Conservation (phyloP, 2,329 filamentous ascomycete species). For the Pseudogymnoascus sp. region DNA sequence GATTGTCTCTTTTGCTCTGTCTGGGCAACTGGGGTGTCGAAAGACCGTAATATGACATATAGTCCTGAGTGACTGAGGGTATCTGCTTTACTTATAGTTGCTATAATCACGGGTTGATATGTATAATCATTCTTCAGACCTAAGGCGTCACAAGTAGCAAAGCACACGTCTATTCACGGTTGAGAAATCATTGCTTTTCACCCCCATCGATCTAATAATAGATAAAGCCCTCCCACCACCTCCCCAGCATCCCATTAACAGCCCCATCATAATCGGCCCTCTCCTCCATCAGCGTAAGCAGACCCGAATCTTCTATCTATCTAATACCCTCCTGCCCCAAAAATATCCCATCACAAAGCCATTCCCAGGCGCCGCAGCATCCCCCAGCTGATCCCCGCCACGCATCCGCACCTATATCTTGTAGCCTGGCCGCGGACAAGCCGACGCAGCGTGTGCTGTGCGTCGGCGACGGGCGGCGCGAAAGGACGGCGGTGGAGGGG, state of each 20-base stretch:
- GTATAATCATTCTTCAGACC: not conserved
- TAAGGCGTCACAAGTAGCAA: not conserved
- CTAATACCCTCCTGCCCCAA: not conserved
- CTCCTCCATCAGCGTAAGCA: not conserved
- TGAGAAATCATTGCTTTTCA: constrained; percentile 1
- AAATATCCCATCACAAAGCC: not conserved
- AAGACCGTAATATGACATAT: not conserved
- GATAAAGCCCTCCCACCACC: not conserved
- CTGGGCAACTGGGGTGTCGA: not conserved
- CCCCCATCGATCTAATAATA: not conserved
- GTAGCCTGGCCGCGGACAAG: not conserved
- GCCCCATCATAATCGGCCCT: not conserved
- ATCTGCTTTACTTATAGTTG: not conserved
- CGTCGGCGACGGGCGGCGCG: not conserved
- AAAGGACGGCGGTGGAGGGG: not conserved
- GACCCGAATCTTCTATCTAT: not conserved
- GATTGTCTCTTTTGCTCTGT: not conserved
- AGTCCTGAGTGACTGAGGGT: not conserved
- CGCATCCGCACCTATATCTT: not conserved
- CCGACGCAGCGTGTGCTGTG: not conserved
- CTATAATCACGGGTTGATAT: no score
- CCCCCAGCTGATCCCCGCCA: not conserved
- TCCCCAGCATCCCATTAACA: not conserved
- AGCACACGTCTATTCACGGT: not conserved
- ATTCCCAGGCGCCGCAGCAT: constrained; percentile 2